Evolutionary conservation across 257 asterid genomes (phyloP).

Genomic region (Solanum ahanhuiri): DNA sequence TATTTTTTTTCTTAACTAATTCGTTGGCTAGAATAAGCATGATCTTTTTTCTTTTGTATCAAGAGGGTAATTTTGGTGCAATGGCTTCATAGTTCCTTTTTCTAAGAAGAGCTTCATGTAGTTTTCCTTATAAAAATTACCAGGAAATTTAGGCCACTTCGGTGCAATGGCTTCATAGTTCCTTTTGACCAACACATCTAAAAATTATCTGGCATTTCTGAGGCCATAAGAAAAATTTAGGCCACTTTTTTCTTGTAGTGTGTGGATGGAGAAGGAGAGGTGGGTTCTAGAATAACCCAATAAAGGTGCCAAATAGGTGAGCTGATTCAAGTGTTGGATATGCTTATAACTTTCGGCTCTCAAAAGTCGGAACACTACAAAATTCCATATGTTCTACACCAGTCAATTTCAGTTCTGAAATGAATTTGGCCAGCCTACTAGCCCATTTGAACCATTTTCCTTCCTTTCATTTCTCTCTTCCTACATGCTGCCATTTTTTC

Average conservation of each 20-base stretch:
- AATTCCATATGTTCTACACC: not conserved
- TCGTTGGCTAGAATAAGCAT: not conserved
- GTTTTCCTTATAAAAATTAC: not conserved
- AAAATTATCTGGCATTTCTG: not conserved
- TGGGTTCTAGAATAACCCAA: not conserved
- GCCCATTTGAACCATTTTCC: not conserved
- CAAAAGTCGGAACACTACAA: not conserved
- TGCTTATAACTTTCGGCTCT: not conserved
- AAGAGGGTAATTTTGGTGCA: not conserved
- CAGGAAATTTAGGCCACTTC: too few species aligned
- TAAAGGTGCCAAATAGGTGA: not conserved
- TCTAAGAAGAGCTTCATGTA: not conserved
- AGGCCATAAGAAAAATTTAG: not conserved
- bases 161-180: too few species aligned
- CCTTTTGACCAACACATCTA: not conserved
- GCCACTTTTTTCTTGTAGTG: not conserved
- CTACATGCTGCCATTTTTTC: not conserved
- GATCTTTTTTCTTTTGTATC: not conserved
- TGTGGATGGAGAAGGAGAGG: not conserved
- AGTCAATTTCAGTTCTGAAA: not conserved
- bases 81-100: not conserved
- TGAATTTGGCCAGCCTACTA: not conserved
- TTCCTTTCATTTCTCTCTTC: not conserved
- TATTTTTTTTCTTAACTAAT: constrained; percentile 5
- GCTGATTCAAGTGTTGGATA: not conserved